phyloP scores from a whole-genome alignment of 177 flowering plant genomes.

The Vitis hybrid region DNA sequence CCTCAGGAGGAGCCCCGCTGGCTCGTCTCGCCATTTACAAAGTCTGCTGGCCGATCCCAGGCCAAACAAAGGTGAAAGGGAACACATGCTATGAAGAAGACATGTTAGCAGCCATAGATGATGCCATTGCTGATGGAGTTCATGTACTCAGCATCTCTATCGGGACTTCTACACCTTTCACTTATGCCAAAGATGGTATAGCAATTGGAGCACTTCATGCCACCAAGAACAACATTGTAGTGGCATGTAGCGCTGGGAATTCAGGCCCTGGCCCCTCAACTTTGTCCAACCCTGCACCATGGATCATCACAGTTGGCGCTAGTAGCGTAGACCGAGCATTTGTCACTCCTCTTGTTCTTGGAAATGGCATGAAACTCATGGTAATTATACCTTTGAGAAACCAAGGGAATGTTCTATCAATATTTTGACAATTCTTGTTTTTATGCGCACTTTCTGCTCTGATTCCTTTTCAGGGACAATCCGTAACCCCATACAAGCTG shows the following conservation, averaged over 20 bases:
- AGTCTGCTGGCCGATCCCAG: constrained; percentile 66
- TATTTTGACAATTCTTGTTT: not conserved
- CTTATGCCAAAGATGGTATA: constrained; percentile 45
- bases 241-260: constrained; percentile 78
- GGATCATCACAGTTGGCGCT: constrained; percentile 94
- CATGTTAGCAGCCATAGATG: constrained; percentile 75
- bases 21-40: constrained; percentile 74
- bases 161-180: constrained; percentile 30
- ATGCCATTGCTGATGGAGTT: constrained; percentile 73
- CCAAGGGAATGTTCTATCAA: too few species aligned
- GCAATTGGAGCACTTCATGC: constrained; percentile 85
- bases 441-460: not conserved
- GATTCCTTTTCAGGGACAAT: constrained; percentile 49
- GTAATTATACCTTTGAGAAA: constrained; percentile 25
- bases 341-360: constrained; percentile 52
- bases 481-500: constrained; percentile 53
- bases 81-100: constrained; percentile 56
- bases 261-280: constrained; percentile 63
- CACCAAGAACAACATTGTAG: constrained; percentile 55
- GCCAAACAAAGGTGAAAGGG: constrained; percentile 25
- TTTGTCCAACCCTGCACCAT: constrained; percentile 67
- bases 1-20: constrained; percentile 84
- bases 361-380: constrained; percentile 53
- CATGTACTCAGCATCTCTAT: constrained; percentile 80
- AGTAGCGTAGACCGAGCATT: constrained; percentile 74